These are phyloP conservation scores for Macrophomina tecta DNA, from an alignment of 2,329 filamentous ascomycete species.

Conservation along the genomic window DNA sequence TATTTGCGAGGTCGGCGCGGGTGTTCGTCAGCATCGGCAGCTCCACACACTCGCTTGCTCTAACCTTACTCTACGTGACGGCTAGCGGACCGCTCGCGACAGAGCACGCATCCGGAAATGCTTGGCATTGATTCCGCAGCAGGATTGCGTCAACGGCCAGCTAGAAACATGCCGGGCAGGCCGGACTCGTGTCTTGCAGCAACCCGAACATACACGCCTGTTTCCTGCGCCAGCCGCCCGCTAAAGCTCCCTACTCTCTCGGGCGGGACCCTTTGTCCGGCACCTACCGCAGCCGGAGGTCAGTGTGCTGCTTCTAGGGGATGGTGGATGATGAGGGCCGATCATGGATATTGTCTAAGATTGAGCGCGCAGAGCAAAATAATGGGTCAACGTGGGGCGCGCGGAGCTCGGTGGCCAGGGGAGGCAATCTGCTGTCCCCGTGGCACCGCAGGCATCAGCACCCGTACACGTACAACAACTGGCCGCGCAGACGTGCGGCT, in stretches of 20 bases:
- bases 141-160: background rate
- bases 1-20: conserved; percentile 9
- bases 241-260: background rate
- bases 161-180: no score
- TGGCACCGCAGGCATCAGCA: conserved; percentile 7
- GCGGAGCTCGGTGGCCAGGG: conserved; percentile 10
- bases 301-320: conserved; percentile 11
- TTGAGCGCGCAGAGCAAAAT: conserved; percentile 21
- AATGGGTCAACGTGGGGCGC: conserved; percentile 13
- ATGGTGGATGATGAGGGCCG: conserved; percentile 5
- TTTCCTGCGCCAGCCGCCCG: background rate
- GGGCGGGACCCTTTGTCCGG: background rate
- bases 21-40: conserved; percentile 11
- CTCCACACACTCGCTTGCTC: conserved; percentile 3
- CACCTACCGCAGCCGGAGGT: conserved; percentile 7
- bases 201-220: background rate
- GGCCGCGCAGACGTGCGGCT: conserved; percentile 13
- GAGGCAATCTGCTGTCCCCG: conserved; percentile 4
- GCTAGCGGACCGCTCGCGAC: background rate
- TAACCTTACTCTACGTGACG: background rate
- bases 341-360: conserved; percentile 22
- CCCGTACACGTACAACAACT: background rate
- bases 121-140: background rate
- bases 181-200: background rate
- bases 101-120: background rate